Evolutionary conservation across 2,329 filamentous ascomycete species (phyloP).

Genomic region (Cladophialophora immunda): DNA sequence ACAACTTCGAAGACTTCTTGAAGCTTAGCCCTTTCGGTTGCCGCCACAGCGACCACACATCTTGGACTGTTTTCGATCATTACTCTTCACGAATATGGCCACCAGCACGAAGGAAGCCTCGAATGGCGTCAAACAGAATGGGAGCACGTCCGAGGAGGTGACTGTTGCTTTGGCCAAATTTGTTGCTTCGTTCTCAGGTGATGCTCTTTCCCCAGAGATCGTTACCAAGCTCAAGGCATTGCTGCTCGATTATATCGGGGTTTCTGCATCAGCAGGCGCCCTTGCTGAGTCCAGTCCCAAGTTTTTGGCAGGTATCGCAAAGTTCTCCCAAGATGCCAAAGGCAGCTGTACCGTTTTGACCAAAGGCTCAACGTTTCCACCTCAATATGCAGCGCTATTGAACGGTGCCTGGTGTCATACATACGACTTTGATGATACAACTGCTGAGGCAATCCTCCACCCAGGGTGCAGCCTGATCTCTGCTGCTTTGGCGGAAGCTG

Average conservation of each 20-base stretch:
- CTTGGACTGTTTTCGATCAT: not conserved
- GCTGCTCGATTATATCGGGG: conserved; percentile 31
- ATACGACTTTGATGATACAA: conserved; percentile 57
- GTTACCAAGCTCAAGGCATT: conserved; percentile 19
- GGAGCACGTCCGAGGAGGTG: not conserved
- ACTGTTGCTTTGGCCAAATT: not conserved
- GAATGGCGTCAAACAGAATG: not conserved
- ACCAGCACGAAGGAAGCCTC: not conserved
- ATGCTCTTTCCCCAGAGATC: not conserved
- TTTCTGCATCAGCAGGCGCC: conserved; percentile 28
- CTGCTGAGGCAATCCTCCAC: conserved; percentile 51
- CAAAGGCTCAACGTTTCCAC: conserved; percentile 30
- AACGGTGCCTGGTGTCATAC: conserved; percentile 54
- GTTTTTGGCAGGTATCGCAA: conserved; percentile 24
- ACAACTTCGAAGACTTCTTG: not conserved
- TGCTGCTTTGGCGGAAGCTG: conserved; percentile 43
- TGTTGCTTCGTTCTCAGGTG: not conserved
- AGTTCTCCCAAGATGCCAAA: conserved; percentile 7
- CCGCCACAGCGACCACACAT: not conserved
- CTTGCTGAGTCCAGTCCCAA: conserved; percentile 22
- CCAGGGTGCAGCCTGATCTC: conserved; percentile 49
- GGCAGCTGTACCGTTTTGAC: conserved; percentile 29
- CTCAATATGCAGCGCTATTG: conserved; percentile 52
- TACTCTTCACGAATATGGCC: not conserved
- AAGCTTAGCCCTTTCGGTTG: not conserved